phyloP scores from a whole-genome alignment of 163 green algal species.

The Scenedesmus sp. region DNA sequence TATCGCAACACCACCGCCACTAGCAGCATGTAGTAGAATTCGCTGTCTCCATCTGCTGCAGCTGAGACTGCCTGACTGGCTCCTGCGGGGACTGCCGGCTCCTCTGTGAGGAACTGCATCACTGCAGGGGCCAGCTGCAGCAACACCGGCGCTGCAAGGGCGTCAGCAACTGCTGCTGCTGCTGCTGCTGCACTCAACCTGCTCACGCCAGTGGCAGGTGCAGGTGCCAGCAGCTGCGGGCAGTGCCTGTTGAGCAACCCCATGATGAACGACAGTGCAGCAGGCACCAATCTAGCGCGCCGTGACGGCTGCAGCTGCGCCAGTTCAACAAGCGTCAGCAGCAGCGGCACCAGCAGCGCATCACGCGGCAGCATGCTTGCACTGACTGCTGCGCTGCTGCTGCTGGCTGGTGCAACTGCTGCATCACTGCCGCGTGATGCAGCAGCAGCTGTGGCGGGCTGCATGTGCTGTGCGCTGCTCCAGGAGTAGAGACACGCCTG shows the following conservation, averaged over 20 bases:
- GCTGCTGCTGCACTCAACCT: background rate
- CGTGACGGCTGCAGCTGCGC: background rate
- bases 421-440: background rate
- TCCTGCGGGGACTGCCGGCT: background rate
- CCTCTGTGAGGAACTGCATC: background rate
- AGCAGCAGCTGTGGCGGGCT: background rate
- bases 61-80: background rate
- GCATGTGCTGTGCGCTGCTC: background rate
- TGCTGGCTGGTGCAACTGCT: background rate
- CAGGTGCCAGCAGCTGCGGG: background rate
- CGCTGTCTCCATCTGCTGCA: too few relatives aligned
- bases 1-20: background rate
- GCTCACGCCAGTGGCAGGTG: background rate
- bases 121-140: background rate
- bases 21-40: background rate
- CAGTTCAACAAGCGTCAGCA: background rate
- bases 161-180: background rate
- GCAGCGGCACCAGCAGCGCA: background rate
- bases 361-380: background rate
- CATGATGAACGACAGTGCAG: background rate
- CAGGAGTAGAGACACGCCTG: background rate
- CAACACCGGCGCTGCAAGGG: background rate
- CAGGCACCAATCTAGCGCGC: background rate
- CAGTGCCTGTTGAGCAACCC: background rate
- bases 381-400: background rate